phyloP scores from a whole-genome alignment of 306 rosid species.

The Citrullus colocynthis region DNA sequence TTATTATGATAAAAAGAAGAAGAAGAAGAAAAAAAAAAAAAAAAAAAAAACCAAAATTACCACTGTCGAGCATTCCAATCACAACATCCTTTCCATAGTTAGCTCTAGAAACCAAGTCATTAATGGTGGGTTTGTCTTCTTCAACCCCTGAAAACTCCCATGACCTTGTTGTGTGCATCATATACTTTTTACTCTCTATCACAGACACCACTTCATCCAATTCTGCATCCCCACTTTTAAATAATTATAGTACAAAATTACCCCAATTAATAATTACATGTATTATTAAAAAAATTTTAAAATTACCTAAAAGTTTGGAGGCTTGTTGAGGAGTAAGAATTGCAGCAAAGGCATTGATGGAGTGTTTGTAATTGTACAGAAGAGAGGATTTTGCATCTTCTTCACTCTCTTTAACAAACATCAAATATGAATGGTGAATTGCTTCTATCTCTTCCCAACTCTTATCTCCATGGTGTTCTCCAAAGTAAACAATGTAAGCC shows the following conservation, averaged over 20 bases:
- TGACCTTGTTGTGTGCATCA: not conserved
- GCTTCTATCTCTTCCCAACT: conserved; percentile 36
- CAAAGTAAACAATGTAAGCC: conserved; percentile 57
- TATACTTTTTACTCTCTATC: not conserved
- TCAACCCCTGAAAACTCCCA: conserved; percentile 9
- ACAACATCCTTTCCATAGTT: conserved; percentile 23
- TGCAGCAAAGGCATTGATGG: conserved; percentile 89
- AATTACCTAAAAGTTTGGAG: conserved; percentile 41
- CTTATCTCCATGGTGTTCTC: conserved; percentile 33
- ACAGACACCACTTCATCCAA: not conserved
- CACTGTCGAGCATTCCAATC: conserved; percentile 52
- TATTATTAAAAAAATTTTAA: too few relatives aligned
- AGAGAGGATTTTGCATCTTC: conserved; percentile 51
- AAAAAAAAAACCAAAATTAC: conserved; percentile 12
- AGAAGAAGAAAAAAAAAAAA: not conserved
- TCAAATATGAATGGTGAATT: conserved; percentile 46
- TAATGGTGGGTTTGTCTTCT: not conserved
- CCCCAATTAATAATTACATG: too few relatives aligned
- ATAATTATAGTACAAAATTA: too few relatives aligned
- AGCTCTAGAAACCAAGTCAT: conserved; percentile 4
- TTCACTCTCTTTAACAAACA: conserved; percentile 43
- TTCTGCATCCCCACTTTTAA: not conserved
- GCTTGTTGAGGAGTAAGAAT: conserved; percentile 62
- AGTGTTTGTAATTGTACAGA: conserved; percentile 74
- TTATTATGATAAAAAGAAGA: not conserved